Evolutionary conservation across 768 basidiomycete genomes (phyloP), one percentile per base, ranked within the genome.

Genomic region (Agaricus sinodeliciosus): DNA sequence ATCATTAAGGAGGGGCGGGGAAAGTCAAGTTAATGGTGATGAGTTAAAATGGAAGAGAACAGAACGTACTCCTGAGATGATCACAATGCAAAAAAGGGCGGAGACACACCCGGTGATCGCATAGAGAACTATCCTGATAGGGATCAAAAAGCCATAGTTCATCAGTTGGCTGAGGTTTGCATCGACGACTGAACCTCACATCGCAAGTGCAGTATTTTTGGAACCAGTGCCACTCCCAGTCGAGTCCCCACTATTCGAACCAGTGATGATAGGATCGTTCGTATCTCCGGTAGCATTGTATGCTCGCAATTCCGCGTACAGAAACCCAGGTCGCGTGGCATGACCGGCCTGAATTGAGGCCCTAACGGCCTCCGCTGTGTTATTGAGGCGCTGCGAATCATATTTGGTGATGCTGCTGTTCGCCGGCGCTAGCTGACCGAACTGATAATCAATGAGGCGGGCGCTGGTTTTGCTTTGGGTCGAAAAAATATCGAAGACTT

Each of bases 51-150:
- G 7, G 35, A 45, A n/a, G n/a, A 35, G n/a, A 34, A 34, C 8
- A 54, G 40, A 40, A 51, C 84, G 49, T 67, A 89, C 88, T 15
- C 94, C 93, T 15, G 87, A 85, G 11, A 93, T 68, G 57, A 96
- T 87, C 55, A 96, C 91, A 43, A 88, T 69, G 57, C 84, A 81
- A 69, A 96, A 94, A 18, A 94, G 72, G 22, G 82, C 80, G 19
- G 90, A 89, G 36, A 97, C 91, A 57, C 88, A 85, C 3, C 90
- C 94, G 1, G 91, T 93, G 59, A 95, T 91, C 3, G 82, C 81
- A 63, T 95, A 95, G 16, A 91, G 72, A 26, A 91, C 76, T 51
- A 91, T 86, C 90, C 89, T 85, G 44, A 16, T 8, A 22, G 4
- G 27, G 11, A 47, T 9, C 25, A 56, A 11, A 9, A 18, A 25